Conservation (phyloP, 768 basidiomycete species). For the Plicaturopsis crispa region DNA sequence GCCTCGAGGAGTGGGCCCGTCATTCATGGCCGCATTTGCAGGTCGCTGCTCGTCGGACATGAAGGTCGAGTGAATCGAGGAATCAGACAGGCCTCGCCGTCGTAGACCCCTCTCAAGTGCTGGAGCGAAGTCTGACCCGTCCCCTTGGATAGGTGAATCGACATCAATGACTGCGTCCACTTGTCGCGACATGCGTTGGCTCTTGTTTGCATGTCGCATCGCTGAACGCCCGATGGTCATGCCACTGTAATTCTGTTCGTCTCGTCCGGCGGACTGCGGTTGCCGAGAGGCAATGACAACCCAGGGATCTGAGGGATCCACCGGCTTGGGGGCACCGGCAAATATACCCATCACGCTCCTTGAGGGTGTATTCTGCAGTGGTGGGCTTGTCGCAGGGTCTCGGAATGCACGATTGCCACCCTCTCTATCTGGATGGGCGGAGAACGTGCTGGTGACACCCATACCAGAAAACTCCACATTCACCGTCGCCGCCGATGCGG, state of each 20-base stretch:
- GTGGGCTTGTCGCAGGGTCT: too few species aligned
- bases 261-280: slow-evolving; percentile 11
- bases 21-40: slow-evolving; percentile 3
- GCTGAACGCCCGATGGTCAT: slow-evolving; percentile 16
- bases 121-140: slow-evolving; percentile 34
- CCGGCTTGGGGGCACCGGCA: slow-evolving; percentile 67
- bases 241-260: slow-evolving; percentile 11
- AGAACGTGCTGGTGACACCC: slow-evolving; percentile 40
- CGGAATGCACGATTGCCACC: too few species aligned
- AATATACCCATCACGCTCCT: slow-evolving; percentile 78
- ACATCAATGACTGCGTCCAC: slow-evolving; percentile 77
- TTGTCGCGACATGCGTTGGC: slow-evolving; percentile 46
- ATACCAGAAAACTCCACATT: slow-evolving; percentile 91
- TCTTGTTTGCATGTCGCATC: slow-evolving; percentile 9
- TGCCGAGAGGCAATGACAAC: slow-evolving; percentile 46
- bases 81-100: slow-evolving; percentile 82
- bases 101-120: slow-evolving; percentile 62
- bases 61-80: slow-evolving; percentile 86
- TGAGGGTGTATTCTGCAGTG: slow-evolving; percentile 5
- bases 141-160: slow-evolving; percentile 19
- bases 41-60: slow-evolving; percentile 40
- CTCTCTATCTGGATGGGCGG: slow-evolving; percentile 3
- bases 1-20: slow-evolving; percentile 2
- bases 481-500: slow-evolving; percentile 86
- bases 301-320: slow-evolving; percentile 56